Evolutionary conservation across 495 filamentous ascomycete species (phyloP).

Genomic region (Cercophora samala): DNA sequence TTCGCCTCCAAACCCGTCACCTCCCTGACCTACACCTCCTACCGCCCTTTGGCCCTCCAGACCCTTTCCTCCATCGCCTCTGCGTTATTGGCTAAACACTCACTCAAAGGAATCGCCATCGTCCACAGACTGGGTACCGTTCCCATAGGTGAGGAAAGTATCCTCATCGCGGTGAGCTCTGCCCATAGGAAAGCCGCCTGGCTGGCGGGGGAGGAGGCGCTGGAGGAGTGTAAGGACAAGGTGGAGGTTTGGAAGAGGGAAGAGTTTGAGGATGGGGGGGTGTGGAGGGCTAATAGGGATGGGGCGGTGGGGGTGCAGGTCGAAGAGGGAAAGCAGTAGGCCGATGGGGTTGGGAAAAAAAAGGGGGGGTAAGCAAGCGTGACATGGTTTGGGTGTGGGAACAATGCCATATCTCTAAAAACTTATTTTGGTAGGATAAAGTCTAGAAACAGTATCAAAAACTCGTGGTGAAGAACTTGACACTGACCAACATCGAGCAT

Average conservation of each 20-base stretch:
- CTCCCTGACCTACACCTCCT: slow-evolving; percentile 79
- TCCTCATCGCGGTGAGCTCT: slow-evolving; percentile 81
- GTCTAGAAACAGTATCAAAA: too few relatives aligned
- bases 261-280: slow-evolving; percentile 79
- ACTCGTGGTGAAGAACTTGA: too few relatives aligned
- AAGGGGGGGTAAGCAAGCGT: neutral
- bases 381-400: too few relatives aligned
- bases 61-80: slow-evolving; percentile 70
- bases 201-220: slow-evolving; percentile 81
- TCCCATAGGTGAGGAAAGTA: slow-evolving; percentile 85
- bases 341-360: neutral
- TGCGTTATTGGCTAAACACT: slow-evolving; percentile 55
- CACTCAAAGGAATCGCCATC: slow-evolving; percentile 68
- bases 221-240: slow-evolving; percentile 80
- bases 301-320: slow-evolving; percentile 53
- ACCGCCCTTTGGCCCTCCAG: slow-evolving; percentile 68
- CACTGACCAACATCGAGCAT: too few relatives aligned
- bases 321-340: neutral
- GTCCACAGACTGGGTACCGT: slow-evolving; percentile 84
- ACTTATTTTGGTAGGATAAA: too few relatives aligned
- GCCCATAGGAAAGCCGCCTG: slow-evolving; percentile 88
- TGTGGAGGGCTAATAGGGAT: slow-evolving; percentile 93
- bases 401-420: too few relatives aligned
- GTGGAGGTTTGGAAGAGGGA: slow-evolving; percentile 97
- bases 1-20: slow-evolving; percentile 73